phyloP scores from a whole-genome alignment of 139 green algal species.

The Chlorella sorokiniana region DNA sequence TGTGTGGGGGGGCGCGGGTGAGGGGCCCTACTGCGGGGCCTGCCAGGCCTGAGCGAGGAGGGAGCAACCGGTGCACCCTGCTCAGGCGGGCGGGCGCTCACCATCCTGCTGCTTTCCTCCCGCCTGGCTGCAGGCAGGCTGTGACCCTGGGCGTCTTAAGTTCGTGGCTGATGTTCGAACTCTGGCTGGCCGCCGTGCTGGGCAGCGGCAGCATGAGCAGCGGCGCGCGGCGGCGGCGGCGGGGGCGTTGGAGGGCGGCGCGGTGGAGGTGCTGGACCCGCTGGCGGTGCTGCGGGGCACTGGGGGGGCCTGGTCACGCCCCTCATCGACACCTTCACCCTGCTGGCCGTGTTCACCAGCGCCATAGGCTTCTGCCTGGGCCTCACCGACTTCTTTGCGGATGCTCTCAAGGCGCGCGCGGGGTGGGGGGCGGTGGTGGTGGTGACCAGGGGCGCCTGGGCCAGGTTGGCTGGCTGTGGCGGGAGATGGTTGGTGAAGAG shows the following conservation, averaged over 20 bases:
- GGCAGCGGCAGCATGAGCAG: conserved; percentile 50
- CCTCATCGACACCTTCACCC: conserved; percentile 2
- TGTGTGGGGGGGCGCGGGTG: no score
- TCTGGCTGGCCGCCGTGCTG: conserved; percentile 82
- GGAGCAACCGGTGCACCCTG: no score
- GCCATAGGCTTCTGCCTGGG: conserved; percentile 89
- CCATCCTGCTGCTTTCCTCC: neutral
- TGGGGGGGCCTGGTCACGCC: neutral
- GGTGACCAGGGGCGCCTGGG: no score
- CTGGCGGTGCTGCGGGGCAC: conserved; percentile 2
- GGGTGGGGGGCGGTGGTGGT: neutral
- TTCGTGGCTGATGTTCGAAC: conserved; percentile 80
- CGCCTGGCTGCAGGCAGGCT: conserved; percentile 29
- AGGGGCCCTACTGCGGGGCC: no score
- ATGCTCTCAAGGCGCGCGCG: conserved; percentile 37
- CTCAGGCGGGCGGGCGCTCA: no score
- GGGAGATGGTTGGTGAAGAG: neutral
- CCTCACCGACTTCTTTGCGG: conserved; percentile 77
- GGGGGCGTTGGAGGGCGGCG: neutral
- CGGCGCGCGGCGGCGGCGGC: neutral
- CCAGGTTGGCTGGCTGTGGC: neutral
- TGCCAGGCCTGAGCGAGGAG: no score
- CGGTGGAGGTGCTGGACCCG: neutral
- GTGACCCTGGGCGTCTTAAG: conserved; percentile 62
- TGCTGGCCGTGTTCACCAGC: conserved; percentile 76